Conservation (phyloP, 2,329 filamentous ascomycete species). For the Didymella glomerata region DNA sequence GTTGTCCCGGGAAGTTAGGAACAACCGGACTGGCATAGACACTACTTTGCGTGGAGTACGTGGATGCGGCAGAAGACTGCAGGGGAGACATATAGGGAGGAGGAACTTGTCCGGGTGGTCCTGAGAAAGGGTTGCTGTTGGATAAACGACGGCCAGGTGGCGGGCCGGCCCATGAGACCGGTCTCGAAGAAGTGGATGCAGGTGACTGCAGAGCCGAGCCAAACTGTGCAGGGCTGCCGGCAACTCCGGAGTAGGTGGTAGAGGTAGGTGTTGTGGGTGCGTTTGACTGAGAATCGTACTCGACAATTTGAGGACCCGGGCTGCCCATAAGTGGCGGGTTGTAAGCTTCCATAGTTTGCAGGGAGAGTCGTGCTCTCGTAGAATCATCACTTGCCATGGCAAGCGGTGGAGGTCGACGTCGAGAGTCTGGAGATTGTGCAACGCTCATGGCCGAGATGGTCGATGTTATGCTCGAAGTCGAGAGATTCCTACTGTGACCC, state of each 20-base stretch:
- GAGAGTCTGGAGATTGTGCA: slow-evolving; percentile 55
- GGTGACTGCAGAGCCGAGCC: slow-evolving; percentile 75
- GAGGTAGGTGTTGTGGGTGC: slow-evolving; percentile 86
- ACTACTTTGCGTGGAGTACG: slow-evolving; percentile 65
- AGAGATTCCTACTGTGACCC: slow-evolving; percentile 85
- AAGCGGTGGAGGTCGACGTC: slow-evolving; percentile 79
- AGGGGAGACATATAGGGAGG: slow-evolving; percentile 64
- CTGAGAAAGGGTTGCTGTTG: slow-evolving; percentile 75
- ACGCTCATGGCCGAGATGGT: slow-evolving; percentile 73
- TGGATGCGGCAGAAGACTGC: slow-evolving; percentile 64
- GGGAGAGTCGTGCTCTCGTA: slow-evolving; percentile 64
- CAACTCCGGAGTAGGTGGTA: slow-evolving; percentile 78
- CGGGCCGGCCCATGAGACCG: slow-evolving; percentile 76
- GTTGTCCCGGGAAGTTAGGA: slow-evolving; percentile 68
- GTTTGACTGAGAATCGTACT: slow-evolving; percentile 71
- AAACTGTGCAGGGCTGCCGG: slow-evolving; percentile 77
- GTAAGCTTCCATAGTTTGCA: slow-evolving; percentile 68
- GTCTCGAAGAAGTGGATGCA: slow-evolving; percentile 71
- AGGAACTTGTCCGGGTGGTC: slow-evolving; percentile 67
- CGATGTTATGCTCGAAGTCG: slow-evolving; percentile 85
- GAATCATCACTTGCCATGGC: slow-evolving; percentile 78
- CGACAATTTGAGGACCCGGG: slow-evolving; percentile 69
- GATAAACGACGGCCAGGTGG: slow-evolving; percentile 78
- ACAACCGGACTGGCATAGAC: slow-evolving; percentile 73
- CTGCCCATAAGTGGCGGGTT: slow-evolving; percentile 68